Conservation (phyloP, 106 monocot genomes). For the Acanthochlamys bracteata region DNA sequence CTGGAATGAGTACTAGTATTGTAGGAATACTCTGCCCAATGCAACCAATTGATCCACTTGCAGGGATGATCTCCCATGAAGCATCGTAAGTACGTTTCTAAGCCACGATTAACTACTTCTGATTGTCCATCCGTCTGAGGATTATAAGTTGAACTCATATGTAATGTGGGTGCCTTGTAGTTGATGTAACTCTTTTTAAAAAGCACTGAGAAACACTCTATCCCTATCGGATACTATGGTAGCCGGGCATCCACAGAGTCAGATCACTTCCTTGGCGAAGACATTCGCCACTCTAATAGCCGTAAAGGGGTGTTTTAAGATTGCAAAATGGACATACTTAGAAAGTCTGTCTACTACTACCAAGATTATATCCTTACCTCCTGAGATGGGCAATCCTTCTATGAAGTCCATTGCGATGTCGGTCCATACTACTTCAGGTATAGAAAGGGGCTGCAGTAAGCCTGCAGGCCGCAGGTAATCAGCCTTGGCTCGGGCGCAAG, state of each 20-base stretch:
- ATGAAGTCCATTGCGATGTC: conserved; percentile 13
- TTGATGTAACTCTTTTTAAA: not conserved
- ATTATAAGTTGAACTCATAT: not conserved
- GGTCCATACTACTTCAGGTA: not conserved
- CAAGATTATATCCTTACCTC: not conserved
- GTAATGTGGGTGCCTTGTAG: not conserved
- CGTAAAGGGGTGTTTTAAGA: not conserved
- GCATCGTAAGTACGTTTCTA: not conserved
- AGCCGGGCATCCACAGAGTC: not conserved
- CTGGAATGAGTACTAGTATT: not conserved
- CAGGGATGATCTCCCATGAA: not conserved
- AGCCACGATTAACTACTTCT: not conserved
- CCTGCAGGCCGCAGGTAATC: not conserved
- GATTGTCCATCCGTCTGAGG: not conserved
- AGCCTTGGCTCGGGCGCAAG: not conserved
- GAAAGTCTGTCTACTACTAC: not conserved
- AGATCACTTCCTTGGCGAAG: not conserved
- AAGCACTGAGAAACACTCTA: not conserved
- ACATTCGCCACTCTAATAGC: not conserved
- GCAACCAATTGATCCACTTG: not conserved
- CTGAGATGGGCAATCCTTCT: not conserved
- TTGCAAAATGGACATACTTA: not conserved
- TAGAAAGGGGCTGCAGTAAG: conserved; percentile 1
- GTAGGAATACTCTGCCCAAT: not conserved
- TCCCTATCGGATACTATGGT: not conserved